Evolutionary conservation across 345 rosid genomes (phyloP).

Genomic region (Balakata baccata): DNA sequence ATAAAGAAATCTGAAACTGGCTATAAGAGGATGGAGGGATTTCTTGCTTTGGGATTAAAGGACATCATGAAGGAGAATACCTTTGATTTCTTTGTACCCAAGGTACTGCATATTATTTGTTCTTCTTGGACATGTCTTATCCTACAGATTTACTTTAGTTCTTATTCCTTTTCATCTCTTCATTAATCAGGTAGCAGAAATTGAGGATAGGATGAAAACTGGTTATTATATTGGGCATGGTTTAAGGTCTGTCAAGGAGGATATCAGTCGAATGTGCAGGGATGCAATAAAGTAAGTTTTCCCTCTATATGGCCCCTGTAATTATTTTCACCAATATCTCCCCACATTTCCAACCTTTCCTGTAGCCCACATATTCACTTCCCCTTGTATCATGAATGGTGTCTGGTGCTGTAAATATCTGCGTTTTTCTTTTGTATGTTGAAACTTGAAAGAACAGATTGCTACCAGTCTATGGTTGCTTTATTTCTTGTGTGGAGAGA

Average conservation of each 20-base stretch:
- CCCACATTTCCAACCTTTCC: neutral
- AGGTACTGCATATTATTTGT: constrained; percentile 47
- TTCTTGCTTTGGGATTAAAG: constrained; percentile 79
- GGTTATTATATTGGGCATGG: constrained; percentile 88
- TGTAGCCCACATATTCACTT: neutral
- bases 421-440: neutral
- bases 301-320: neutral
- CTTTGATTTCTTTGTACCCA: constrained; percentile 76
- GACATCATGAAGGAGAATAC: constrained; percentile 92
- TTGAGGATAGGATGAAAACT: constrained; percentile 72
- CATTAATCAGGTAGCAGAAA: constrained; percentile 67
- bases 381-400: neutral
- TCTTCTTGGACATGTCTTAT: constrained; percentile 1
- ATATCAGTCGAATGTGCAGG: constrained; percentile 95
- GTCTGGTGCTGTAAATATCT: neutral
- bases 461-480: neutral
- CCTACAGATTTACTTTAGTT: constrained; percentile 15
- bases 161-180: constrained; percentile 17
- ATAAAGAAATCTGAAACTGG: constrained; percentile 79
- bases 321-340: neutral
- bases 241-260: constrained; percentile 82
- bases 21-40: constrained; percentile 89
- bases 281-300: constrained; percentile 89
- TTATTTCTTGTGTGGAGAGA: neutral
- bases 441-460: neutral